Base-by-base conservation (phyloP, 2,329 filamentous ascomycete species). In the Penicillium polonicum region DNA sequence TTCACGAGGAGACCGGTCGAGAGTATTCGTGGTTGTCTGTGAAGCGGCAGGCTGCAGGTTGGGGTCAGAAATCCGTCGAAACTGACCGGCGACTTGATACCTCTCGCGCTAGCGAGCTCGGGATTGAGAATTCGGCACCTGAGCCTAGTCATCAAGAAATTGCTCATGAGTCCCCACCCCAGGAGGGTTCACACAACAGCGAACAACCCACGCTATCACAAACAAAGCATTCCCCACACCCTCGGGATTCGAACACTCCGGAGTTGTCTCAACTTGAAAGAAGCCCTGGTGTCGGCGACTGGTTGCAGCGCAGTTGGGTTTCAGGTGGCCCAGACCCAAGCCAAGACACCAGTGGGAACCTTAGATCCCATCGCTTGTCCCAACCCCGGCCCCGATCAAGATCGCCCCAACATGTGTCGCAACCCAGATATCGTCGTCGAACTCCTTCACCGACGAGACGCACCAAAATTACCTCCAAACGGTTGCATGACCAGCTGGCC, bases 1-100 rank as follows among this genome's bases (percentile, higher is more conserved):
- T 57, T 48, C n/a, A 3, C 6, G 13, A 53, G 9, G 13, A 33
- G 19, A 48, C 42, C 7, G 42, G 43, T 21, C 55, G 49, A 2
- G 42, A 46, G n/a, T 57, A 57, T 19, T 57, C 55, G 5, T 57
- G 55, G 55, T 21, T 48, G 35, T 57, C 55, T 25, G 55, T 48
- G 17, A 57, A 48, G 15, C 36, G 55, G 9, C 43, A 36, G 42
- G 44, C 44, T n/a, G 43, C 39, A 2, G 21, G 38, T 25, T 52
- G 50, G 50, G 12, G 23, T 5, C 50, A 36, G n/a, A 36, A 25
- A n/a, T 36, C 41, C 8, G 12, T 13, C 12, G 17, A 27, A 45
- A 13, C 15, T 12, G 44, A 42, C 15, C n/a, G 5, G 4, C 25
- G 8, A 15, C 15, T 19, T 21, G 19, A 35, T 48, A 4, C 3